These are phyloP conservation scores for Paraconiothyrium sp. DNA, from an alignment of 2,329 filamentous ascomycete species.

Conservation along the genomic window DNA sequence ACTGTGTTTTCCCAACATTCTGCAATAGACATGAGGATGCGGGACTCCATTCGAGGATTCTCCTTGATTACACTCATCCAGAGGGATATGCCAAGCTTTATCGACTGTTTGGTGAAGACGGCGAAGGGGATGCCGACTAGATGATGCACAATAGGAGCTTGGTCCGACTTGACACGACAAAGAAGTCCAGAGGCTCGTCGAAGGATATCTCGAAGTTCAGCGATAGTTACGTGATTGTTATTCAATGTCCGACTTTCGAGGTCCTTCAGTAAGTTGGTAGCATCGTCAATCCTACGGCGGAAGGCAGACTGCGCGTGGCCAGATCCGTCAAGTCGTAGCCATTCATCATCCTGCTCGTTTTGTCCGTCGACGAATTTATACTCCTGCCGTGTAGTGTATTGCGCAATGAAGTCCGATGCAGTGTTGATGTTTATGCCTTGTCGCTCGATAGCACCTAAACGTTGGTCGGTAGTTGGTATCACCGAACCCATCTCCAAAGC, in stretches of 20 bases:
- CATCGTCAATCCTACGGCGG: conserved; percentile 58
- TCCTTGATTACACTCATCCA: conserved; percentile 98
- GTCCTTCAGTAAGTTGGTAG: conserved; percentile 71
- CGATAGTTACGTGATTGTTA: conserved; percentile 74
- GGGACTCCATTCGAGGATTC: conserved; percentile 86
- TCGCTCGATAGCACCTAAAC: conserved; percentile 80
- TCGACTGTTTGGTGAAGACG: conserved; percentile 92
- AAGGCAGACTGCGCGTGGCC: conserved; percentile 32
- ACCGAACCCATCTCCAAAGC: conserved; percentile 90
- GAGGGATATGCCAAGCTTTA: conserved; percentile 92
- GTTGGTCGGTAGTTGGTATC: conserved; percentile 86
- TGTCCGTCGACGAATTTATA: conserved; percentile 87
- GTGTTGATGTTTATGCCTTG: conserved; percentile 83
- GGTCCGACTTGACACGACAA: conserved; percentile 78
- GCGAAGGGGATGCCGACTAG: conserved; percentile 92
- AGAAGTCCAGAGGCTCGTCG: conserved; percentile 86
- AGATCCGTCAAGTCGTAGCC: conserved; percentile 64
- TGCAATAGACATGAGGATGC: conserved; percentile 85
- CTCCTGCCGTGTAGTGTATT: conserved; percentile 96
- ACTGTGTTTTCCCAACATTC: conserved; percentile 92
- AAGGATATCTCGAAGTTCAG: conserved; percentile 81
- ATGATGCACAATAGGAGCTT: conserved; percentile 82
- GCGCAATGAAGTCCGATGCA: conserved; percentile 93
- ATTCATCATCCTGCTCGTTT: conserved; percentile 70
- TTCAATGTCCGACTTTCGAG: conserved; percentile 76